Percentiles rank a stretch among this genome's conserved stretches.
Evolutionary conservation across 2,329 filamentous ascomycete genomes (phyloP).

Genomic region (Colletotrichum aenigma): DNA sequence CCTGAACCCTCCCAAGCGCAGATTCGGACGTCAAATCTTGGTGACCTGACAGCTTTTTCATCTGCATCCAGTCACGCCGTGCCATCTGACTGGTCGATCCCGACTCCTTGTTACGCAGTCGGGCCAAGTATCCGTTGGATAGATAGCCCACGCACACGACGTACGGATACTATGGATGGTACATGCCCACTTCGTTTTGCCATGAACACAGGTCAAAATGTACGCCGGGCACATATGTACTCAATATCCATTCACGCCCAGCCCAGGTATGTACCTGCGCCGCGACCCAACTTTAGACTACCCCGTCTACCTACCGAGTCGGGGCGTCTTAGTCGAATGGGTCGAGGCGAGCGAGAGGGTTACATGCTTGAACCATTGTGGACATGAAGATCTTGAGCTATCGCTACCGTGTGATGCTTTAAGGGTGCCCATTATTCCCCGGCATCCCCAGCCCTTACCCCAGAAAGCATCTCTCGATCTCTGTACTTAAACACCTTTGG

Average conservation of each 20-base stretch:
- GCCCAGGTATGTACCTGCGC: neutral
- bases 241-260: neutral
- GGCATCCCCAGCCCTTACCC: conserved; percentile 11
- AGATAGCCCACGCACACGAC: neutral
- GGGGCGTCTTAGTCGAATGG: conserved; percentile 2
- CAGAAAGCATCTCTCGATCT: conserved; percentile 13
- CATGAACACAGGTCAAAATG: neutral
- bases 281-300: neutral
- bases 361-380: conserved; percentile 1
- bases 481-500: conserved; percentile 14
- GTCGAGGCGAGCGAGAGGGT: neutral
- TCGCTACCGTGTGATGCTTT: conserved; percentile 7
- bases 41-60: conserved; percentile 2
- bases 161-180: neutral
- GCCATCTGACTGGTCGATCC: conserved; percentile 17
- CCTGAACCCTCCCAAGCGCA: neutral
- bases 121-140: neutral
- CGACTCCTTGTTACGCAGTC: neutral
- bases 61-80: neutral
- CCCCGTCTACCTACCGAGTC: conserved; percentile 4
- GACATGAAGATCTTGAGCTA: conserved; percentile 16
- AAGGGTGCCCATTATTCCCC: neutral
- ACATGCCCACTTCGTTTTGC: neutral
- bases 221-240: neutral
- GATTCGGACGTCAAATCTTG: neutral